These are phyloP conservation scores for Microcyclosporella mali DNA, from an alignment of 2,329 filamentous ascomycete genomes.

Conservation along the genomic window DNA sequence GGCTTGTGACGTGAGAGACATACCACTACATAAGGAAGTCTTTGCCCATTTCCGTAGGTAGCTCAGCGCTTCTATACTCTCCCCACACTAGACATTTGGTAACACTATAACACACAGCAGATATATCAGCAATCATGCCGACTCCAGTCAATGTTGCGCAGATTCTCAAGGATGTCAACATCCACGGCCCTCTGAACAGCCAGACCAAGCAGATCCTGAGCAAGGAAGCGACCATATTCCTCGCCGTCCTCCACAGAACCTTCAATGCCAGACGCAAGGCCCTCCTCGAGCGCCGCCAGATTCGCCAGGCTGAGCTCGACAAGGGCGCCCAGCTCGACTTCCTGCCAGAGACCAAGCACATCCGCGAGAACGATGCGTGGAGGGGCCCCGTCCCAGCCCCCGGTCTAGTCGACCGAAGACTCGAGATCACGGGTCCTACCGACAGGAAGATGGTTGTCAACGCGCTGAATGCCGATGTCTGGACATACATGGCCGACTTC, in stretches of 20 bases:
- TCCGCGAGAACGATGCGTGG: constrained; percentile 92
- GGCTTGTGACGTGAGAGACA: constrained; percentile 14
- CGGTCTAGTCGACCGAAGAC: constrained; percentile 83
- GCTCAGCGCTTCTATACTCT: not conserved
- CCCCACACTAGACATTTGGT: constrained; percentile 1
- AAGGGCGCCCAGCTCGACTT: constrained; percentile 85
- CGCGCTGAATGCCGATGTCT: constrained; percentile 89
- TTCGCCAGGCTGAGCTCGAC: constrained; percentile 89
- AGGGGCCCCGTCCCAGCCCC: constrained; percentile 86
- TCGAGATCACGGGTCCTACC: constrained; percentile 95
- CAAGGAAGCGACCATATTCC: constrained; percentile 82
- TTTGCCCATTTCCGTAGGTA: not conserved
- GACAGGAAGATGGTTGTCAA: constrained; percentile 99
- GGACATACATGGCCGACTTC: constrained; percentile 99
- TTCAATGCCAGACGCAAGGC: constrained; percentile 87
- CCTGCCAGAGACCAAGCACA: constrained; percentile 88
- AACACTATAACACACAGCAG: not conserved
- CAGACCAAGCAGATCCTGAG: constrained; percentile 85
- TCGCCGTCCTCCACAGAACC: constrained; percentile 87
- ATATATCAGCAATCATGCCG: constrained; percentile 13
- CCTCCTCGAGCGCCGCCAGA: constrained; percentile 76
- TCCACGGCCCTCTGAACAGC: constrained; percentile 73
- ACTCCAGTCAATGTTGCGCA: constrained; percentile 45
- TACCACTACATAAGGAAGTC: not conserved
- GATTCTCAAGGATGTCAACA: constrained; percentile 80